Conservation (phyloP, 306 rosid species). For the Prunus padus region DNA sequence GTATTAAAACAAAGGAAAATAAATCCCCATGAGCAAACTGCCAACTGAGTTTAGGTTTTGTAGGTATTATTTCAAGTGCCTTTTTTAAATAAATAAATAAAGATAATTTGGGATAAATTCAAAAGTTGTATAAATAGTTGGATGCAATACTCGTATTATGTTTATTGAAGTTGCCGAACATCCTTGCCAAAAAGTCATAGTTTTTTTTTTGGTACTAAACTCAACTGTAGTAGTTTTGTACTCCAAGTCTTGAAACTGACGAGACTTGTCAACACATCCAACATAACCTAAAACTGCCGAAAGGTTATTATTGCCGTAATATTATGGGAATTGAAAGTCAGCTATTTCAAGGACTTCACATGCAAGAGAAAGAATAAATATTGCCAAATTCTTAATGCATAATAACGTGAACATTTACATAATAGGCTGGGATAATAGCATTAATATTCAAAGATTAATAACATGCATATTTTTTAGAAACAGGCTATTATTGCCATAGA, state of each 20-base stretch:
- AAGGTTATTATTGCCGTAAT: slow-evolving; percentile 97
- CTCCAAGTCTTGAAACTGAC: too few relatives aligned
- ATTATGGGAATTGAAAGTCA: slow-evolving; percentile 76
- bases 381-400: slow-evolving; percentile 1
- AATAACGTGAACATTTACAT: not conserved
- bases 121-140: too few relatives aligned
- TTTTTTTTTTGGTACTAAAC: too few relatives aligned
- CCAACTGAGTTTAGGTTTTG: not conserved
- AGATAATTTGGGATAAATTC: too few relatives aligned
- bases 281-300: slow-evolving; percentile 97
- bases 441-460: not conserved
- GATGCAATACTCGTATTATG: too few relatives aligned
- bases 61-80: too few relatives aligned
- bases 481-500: too few relatives aligned
- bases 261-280: slow-evolving; percentile 90
- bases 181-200: too few relatives aligned
- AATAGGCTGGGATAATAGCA: not conserved
- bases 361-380: slow-evolving; percentile 50
- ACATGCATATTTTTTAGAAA: not conserved
- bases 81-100: too few relatives aligned
- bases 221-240: too few relatives aligned
- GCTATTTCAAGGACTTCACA: slow-evolving; percentile 97
- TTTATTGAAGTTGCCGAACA: too few relatives aligned
- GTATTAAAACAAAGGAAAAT: not conserved
- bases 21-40: not conserved